A percentile compares a stretch with the other conserved stretches of the same genome.
Evolutionary conservation across 768 basidiomycete species (phyloP).

Genomic region (Leucosporidium scottii): DNA sequence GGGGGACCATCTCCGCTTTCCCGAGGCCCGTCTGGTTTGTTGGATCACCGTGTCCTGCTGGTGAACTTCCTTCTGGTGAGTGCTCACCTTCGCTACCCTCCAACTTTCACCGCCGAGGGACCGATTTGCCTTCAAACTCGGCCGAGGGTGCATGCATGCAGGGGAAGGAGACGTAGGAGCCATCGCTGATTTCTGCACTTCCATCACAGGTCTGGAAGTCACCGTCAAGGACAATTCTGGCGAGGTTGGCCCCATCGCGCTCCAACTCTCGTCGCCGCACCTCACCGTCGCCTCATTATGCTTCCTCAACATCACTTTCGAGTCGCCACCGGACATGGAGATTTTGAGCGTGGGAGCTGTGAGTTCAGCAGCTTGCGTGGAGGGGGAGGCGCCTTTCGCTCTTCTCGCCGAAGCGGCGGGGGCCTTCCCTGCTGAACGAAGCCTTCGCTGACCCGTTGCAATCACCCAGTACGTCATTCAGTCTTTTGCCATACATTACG

Average conservation of each 20-base stretch:
- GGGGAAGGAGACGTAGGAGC: neutral
- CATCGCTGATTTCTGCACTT: neutral
- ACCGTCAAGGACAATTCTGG: too few relatives aligned
- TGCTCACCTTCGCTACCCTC: neutral
- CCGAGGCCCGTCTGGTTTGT: conserved; percentile 11
- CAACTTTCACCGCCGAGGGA: neutral
- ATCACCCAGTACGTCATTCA: neutral
- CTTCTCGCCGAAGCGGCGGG: neutral
- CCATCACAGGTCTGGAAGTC: too few relatives aligned
- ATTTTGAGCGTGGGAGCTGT: conserved; percentile 15
- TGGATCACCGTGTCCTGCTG: conserved; percentile 12
- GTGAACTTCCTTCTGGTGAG: conserved; percentile 22
- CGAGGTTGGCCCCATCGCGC: conserved; percentile 3
- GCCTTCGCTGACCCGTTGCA: neutral
- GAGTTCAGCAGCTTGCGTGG: conserved; percentile 2
- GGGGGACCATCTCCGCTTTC: neutral
- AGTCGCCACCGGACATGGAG: conserved; percentile 20
- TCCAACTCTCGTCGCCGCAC: conserved; percentile 24
- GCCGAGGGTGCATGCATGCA: neutral
- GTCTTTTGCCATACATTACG: neutral
- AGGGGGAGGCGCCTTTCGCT: neutral
- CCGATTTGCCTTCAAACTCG: neutral
- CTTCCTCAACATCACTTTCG: conserved; percentile 20
- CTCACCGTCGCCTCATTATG: conserved; percentile 22
- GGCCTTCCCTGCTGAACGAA: neutral